Percentiles rank a stretch among this genome's conserved stretches.
phyloP scores from a whole-genome alignment of 176 grass and related monocot genomes.

The Oryza glumipatula region DNA sequence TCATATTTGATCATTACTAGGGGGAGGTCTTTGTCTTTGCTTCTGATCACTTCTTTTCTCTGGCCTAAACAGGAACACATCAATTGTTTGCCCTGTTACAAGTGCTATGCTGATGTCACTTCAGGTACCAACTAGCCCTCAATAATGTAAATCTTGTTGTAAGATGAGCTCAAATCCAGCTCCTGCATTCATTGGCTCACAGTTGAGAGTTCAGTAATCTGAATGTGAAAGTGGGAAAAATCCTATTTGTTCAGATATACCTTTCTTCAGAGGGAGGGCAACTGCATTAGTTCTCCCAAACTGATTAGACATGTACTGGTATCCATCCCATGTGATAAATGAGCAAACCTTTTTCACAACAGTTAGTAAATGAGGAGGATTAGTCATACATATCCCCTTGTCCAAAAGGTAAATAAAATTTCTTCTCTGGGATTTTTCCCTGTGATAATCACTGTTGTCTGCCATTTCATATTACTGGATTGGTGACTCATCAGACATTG shows the following conservation, averaged over 20 bases:
- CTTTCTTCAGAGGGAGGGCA: constrained; percentile 42
- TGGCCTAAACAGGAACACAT: constrained; percentile 54
- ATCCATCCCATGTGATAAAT: constrained; percentile 36
- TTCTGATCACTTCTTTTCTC: constrained; percentile 48
- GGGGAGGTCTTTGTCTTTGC: constrained; percentile 27
- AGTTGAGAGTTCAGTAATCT: constrained; percentile 9
- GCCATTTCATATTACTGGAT: constrained; percentile 42
- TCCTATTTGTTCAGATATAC: constrained; percentile 35
- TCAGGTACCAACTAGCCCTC: constrained; percentile 27
- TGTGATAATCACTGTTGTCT: constrained; percentile 30
- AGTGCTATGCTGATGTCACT: constrained; percentile 38
- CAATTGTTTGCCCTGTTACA: constrained; percentile 36
- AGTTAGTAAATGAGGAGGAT: constrained; percentile 7
- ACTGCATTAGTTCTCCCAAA: constrained; percentile 26
- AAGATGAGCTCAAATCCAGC: constrained; percentile 4
- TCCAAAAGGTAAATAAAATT: constrained; percentile 1
- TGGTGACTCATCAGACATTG: constrained; percentile 43
- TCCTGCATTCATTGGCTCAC: constrained; percentile 10
- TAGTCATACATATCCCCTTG: constrained; percentile 17
- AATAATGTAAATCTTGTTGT: constrained; percentile 32
- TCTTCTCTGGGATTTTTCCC: constrained; percentile 15
- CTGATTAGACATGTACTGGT: constrained; percentile 24
- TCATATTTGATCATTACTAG: constrained; percentile 39
- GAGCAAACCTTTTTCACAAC: background rate
- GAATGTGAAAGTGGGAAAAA: constrained; percentile 25